Conservation (phyloP, 768 basidiomycete species). For the Boletus sensibilis region DNA sequence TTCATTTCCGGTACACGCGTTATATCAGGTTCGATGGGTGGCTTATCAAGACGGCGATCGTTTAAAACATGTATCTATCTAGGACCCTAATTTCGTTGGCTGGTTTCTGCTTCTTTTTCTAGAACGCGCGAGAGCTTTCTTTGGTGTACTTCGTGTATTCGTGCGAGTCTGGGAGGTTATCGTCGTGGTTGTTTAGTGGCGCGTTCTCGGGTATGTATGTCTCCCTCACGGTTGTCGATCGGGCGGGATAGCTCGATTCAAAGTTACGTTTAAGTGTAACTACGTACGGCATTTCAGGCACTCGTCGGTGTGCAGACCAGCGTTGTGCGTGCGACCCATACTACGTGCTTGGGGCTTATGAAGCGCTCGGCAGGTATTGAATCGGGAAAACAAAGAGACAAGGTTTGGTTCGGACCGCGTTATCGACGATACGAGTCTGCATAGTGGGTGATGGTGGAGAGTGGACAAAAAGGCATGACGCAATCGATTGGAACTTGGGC, state of each 20-base stretch:
- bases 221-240: neutral
- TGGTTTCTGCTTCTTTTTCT: neutral
- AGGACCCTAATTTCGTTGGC: neutral
- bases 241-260: neutral
- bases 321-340: neutral
- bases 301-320: neutral
- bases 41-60: constrained; percentile 4
- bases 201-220: neutral
- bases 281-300: neutral
- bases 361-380: no score
- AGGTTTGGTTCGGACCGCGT: neutral
- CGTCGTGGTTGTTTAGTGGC: neutral
- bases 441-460: neutral
- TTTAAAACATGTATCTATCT: neutral
- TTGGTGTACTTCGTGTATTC: neutral
- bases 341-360: no score
- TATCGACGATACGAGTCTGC: neutral
- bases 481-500: neutral
- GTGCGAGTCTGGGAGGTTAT: neutral
- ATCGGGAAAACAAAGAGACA: neutral
- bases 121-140: neutral
- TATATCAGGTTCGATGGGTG: neutral
- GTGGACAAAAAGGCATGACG: no score
- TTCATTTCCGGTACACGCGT: neutral
- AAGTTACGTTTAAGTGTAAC: no score